These are phyloP conservation scores for Allium fistulosum DNA, from an alignment of 106 monocot species.

Conservation along the genomic window DNA sequence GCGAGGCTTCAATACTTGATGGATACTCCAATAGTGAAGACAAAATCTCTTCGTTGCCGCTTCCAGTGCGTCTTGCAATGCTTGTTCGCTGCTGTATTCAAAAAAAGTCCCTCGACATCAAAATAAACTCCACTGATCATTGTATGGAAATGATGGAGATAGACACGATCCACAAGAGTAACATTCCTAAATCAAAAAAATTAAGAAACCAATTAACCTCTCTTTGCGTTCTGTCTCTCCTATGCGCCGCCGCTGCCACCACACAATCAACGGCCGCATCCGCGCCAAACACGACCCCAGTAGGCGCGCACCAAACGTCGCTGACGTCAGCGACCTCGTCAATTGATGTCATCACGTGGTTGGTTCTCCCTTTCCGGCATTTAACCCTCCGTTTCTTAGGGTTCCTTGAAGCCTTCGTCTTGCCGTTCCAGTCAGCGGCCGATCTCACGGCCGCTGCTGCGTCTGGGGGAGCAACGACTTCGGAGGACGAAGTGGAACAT, in stretches of 20 bases:
- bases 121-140: not conserved
- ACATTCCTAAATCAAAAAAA: not conserved
- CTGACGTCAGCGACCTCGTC: conserved; percentile 7
- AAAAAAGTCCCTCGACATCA: not conserved
- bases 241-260: conserved; percentile 3
- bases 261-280: conserved; percentile 8
- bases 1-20: not conserved
- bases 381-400: not conserved
- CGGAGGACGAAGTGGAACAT: not conserved
- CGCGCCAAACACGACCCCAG: conserved; percentile 5
- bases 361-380: no score
- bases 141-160: no score
- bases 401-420: not conserved
- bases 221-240: conserved; percentile 1
- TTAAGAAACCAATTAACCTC: not conserved
- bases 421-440: not conserved
- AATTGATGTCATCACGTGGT: not conserved
- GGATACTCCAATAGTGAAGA: not conserved
- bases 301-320: conserved; percentile 9
- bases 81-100: not conserved
- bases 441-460: not conserved
- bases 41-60: not conserved
- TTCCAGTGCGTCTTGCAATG: not conserved
- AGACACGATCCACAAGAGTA: no score
- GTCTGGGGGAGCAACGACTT: not conserved